Evolutionary conservation across 73 alveolate genomes (phyloP).

Genomic region (Breviolum minutum): DNA sequence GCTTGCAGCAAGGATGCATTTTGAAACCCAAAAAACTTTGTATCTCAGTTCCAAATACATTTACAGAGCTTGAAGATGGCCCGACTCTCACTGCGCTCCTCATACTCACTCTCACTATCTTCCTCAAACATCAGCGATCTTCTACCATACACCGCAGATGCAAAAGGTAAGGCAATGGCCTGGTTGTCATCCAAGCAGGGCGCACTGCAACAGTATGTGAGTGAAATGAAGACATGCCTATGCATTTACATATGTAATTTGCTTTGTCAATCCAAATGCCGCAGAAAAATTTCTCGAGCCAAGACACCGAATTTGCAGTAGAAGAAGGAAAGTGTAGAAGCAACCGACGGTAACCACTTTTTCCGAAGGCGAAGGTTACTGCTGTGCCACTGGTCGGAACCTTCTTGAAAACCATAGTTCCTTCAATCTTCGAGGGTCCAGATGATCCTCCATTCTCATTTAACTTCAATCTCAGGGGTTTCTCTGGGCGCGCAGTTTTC

Average conservation of each 20-base stretch:
- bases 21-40: too few relatives aligned
- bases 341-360: neutral
- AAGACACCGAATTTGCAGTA: neutral
- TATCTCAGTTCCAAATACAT: too few relatives aligned
- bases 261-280: too few relatives aligned
- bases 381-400: constrained; percentile 1
- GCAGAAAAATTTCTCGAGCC: too few relatives aligned
- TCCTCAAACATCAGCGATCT: neutral
- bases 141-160: constrained; percentile 13
- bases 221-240: too few relatives aligned
- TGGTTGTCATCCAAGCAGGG: neutral
- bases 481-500: neutral
- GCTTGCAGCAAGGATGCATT: too few relatives aligned
- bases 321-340: neutral
- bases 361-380: constrained; percentile 1
- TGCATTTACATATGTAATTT: too few relatives aligned
- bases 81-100: neutral
- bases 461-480: neutral
- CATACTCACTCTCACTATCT: constrained; percentile 5
- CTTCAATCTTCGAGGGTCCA: constrained; percentile 4
- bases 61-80: too few relatives aligned
- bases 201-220: too few relatives aligned
- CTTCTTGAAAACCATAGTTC: constrained; percentile 35
- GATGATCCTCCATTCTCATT: constrained; percentile 20
- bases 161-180: constrained; percentile 22